Percentiles rank a stretch among this genome's conserved stretches.
Conservation (phyloP, 108 stramenopile species). For the Epithemia pelagica region DNA sequence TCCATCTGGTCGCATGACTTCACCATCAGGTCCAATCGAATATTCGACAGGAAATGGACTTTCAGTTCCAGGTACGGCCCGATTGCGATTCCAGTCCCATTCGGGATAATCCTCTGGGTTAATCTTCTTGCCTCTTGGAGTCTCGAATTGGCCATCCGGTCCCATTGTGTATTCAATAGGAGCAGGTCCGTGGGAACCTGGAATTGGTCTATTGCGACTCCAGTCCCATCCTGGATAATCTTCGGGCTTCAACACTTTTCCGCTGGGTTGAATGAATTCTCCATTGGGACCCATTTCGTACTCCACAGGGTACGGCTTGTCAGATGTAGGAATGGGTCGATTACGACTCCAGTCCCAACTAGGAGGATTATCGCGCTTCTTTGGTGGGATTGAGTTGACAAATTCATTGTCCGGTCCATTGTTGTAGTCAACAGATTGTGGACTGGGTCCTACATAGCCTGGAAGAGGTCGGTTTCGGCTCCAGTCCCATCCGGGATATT, state of each 20-base stretch:
- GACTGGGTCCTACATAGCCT: neutral
- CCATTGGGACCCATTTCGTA: neutral
- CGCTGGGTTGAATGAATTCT: conserved; percentile 1
- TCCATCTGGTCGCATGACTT: neutral
- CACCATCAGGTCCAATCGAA: neutral
- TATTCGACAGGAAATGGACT: neutral
- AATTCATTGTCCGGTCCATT: conserved; percentile 2
- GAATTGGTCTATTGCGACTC: conserved; percentile 4
- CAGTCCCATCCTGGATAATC: conserved; percentile 14
- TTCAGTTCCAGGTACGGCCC: conserved; percentile 8
- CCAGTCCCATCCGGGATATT: conserved; percentile 16
- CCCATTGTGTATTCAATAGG: neutral
- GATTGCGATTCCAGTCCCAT: conserved; percentile 4
- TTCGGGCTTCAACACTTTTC: neutral
- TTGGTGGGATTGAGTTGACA: neutral
- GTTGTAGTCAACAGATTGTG: neutral
- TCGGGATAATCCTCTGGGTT: conserved; percentile 4
- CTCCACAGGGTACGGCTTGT: neutral
- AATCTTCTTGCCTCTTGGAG: neutral
- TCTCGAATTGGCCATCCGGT: neutral
- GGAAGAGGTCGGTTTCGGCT: conserved; percentile 1
- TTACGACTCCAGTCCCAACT: neutral
- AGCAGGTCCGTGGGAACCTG: conserved; percentile 4
- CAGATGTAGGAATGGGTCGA: neutral
- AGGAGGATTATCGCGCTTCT: conserved; percentile 3